These are phyloP conservation scores for Talaromyces sp. DNA, from an alignment of 2,329 filamentous ascomycete genomes.

Conservation along the genomic window DNA sequence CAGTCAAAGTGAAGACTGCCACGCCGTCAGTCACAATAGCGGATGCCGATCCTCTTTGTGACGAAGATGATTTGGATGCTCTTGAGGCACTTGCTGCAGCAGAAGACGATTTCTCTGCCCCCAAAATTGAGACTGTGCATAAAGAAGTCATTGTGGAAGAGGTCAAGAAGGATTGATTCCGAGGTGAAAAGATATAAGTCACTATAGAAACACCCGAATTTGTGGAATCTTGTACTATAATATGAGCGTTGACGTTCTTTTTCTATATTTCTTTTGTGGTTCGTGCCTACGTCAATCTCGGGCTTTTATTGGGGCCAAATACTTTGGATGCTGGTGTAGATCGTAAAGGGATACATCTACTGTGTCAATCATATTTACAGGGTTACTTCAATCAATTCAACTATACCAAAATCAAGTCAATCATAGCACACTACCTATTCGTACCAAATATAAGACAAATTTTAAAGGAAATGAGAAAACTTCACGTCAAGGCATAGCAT, in stretches of 20 bases:
- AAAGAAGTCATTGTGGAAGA: slow-evolving; percentile 6
- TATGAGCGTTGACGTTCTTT: neutral
- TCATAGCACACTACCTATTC: neutral
- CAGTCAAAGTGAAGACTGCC: slow-evolving; percentile 19
- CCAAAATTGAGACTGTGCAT: neutral
- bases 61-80: slow-evolving; percentile 38
- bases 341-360: neutral
- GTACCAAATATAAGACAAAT: neutral
- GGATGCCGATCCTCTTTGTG: slow-evolving; percentile 34
- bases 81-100: slow-evolving; percentile 39
- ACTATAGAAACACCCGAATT: neutral
- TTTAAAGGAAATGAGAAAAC: neutral
- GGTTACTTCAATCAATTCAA: neutral
- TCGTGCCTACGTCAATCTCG: neutral
- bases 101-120: slow-evolving; percentile 19
- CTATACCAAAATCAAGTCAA: neutral
- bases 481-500: slow-evolving; percentile 1
- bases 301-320: neutral
- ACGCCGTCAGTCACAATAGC: neutral
- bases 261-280: neutral
- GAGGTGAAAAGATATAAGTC: neutral
- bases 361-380: no score
- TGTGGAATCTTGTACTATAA: neutral
- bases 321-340: neutral
- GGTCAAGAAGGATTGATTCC: neutral